Percentiles rank a stretch among this genome's conserved stretches.
These are phyloP conservation scores for Lonicera japonica DNA, from an alignment of 129 eudicot species.

Conservation along the genomic window DNA sequence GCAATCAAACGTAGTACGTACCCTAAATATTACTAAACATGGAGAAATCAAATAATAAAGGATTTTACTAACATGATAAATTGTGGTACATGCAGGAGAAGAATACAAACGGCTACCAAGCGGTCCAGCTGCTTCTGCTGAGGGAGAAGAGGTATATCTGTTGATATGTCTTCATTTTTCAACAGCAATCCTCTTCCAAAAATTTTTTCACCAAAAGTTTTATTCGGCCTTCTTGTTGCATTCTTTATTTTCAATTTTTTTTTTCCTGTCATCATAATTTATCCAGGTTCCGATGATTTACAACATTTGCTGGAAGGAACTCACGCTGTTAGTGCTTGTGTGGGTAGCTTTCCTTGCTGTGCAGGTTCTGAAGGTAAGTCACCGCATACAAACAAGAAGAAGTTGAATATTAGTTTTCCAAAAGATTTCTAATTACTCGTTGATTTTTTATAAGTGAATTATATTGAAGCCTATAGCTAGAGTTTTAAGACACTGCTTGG, in stretches of 20 bases:
- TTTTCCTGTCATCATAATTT: neutral
- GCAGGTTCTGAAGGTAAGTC: conserved; percentile 28
- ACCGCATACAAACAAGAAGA: neutral
- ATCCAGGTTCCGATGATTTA: conserved; percentile 14
- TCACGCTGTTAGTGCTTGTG: conserved; percentile 18
- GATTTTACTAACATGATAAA: neutral
- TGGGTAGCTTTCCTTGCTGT: conserved; percentile 28
- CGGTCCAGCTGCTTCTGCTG: neutral
- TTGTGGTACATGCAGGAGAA: conserved; percentile 2
- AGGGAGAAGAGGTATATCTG: neutral
- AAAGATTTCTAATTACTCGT: too few species aligned
- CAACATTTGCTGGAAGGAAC: conserved; percentile 22
- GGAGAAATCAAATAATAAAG: too few species aligned
- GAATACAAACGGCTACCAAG: conserved; percentile 16
- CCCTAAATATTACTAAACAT: too few species aligned
- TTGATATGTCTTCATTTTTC: neutral
- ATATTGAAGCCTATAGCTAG: too few species aligned
- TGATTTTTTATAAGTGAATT: too few species aligned
- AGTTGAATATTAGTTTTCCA: neutral
- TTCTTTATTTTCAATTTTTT: neutral
- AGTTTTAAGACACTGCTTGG: too few species aligned
- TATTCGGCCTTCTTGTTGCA: too few species aligned
- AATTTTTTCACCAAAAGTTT: neutral
- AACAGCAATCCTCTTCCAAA: neutral
- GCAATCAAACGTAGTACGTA: too few species aligned